Conservation (phyloP, 2,329 filamentous ascomycete species). For the Trichoderma semiorbis region DNA sequence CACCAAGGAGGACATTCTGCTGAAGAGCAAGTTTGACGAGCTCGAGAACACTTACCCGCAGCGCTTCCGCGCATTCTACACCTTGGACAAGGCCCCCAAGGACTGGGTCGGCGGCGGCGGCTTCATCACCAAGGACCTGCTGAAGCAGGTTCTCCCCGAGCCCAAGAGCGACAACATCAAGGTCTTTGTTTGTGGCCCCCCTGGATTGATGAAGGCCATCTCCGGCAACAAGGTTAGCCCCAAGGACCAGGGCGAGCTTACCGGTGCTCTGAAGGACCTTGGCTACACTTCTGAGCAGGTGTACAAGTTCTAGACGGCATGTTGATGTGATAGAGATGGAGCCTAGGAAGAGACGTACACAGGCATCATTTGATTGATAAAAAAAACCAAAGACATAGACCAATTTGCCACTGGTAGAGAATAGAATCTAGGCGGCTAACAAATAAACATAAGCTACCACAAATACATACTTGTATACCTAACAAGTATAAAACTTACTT, state of each 20-base stretch:
- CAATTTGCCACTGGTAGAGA: background rate
- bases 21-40: constrained; percentile 79
- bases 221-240: constrained; percentile 87
- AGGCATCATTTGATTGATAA: constrained; percentile 8
- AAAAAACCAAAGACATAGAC: background rate
- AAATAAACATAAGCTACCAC: background rate
- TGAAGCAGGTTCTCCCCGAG: constrained; percentile 93
- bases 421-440: constrained; percentile 1
- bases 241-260: constrained; percentile 89
- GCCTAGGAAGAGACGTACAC: background rate
- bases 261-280: constrained; percentile 76
- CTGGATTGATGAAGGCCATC: constrained; percentile 88
- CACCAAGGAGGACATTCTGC: constrained; percentile 81
- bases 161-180: constrained; percentile 91
- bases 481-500: background rate
- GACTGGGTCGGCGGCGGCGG: constrained; percentile 75
- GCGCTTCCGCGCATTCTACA: constrained; percentile 93
- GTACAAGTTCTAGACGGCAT: constrained; percentile 72
- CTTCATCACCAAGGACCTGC: constrained; percentile 80
- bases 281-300: constrained; percentile 73
- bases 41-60: constrained; percentile 95
- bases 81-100: constrained; percentile 80
- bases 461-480: background rate
- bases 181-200: constrained; percentile 93
- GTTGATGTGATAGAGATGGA: background rate